phyloP scores from a whole-genome alignment of 495 filamentous ascomycete species.

The Cercophora sp. region DNA sequence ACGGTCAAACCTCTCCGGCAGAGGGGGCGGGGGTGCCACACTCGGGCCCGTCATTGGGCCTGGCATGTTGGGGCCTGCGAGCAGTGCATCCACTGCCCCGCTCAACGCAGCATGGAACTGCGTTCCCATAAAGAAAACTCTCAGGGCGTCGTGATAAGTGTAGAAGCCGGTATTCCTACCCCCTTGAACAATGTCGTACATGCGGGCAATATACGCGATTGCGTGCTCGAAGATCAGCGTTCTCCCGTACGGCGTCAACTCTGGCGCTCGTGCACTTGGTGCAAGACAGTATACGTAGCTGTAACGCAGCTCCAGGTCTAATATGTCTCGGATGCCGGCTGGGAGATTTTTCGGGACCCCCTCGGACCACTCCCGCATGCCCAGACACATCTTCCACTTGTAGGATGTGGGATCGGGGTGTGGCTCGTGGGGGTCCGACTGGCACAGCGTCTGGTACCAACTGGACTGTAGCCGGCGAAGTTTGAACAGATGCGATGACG shows the following conservation, averaged over 20 bases:
- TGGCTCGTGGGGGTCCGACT: slow-evolving; percentile 57
- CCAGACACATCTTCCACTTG: slow-evolving; percentile 59
- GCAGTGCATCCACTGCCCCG: slow-evolving; percentile 49
- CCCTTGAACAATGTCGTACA: slow-evolving; percentile 52
- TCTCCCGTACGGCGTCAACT: slow-evolving; percentile 62
- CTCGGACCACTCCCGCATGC: slow-evolving; percentile 64
- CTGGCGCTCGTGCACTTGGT: slow-evolving; percentile 62
- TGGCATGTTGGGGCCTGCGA: slow-evolving; percentile 32
- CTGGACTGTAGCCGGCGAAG: slow-evolving; percentile 73
- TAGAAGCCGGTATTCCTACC: slow-evolving; percentile 53
- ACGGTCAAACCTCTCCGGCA: too few species aligned
- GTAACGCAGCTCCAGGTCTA: slow-evolving; percentile 79
- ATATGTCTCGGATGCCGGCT: slow-evolving; percentile 58
- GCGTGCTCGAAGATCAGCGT: slow-evolving; percentile 77
- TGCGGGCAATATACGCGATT: slow-evolving; percentile 63
- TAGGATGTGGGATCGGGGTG: slow-evolving; percentile 56
- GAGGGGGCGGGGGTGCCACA: slow-evolving; percentile 25
- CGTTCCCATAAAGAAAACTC: slow-evolving; percentile 66
- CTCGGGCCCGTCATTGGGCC: slow-evolving; percentile 15
- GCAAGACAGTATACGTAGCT: slow-evolving; percentile 80
- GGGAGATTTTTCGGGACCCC: slow-evolving; percentile 55
- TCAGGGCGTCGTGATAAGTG: slow-evolving; percentile 69
- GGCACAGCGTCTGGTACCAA: slow-evolving; percentile 80
- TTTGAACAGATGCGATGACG: slow-evolving; percentile 62
- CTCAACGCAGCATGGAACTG: slow-evolving; percentile 65